phyloP scores from a whole-genome alignment of 1,284 basidiomycete species.

The Coniophora puteana region DNA sequence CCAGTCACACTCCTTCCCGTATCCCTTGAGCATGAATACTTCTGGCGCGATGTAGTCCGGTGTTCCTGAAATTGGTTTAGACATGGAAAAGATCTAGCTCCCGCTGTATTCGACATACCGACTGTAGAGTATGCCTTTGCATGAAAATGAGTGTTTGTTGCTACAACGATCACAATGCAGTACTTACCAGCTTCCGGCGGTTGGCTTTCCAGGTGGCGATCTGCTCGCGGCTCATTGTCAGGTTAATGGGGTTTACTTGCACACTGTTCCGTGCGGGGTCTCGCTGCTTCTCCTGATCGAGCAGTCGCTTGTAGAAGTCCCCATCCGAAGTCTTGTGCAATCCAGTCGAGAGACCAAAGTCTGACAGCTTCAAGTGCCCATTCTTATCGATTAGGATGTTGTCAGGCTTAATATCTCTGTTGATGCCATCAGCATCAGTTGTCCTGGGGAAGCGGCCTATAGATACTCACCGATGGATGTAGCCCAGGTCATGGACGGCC shows the following conservation, averaged over 20 bases:
- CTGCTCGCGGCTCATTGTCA: constrained; percentile 93
- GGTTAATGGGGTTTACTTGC: constrained; percentile 92
- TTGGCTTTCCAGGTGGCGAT: constrained; percentile 99
- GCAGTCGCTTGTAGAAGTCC: constrained; percentile 89
- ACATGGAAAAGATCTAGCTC: too few relatives aligned
- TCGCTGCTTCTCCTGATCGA: constrained; percentile 59
- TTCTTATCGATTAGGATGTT: constrained; percentile 97
- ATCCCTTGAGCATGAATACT: constrained; percentile 96
- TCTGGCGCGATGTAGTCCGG: constrained; percentile 89
- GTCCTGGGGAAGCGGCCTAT: neutral
- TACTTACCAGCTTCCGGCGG: constrained; percentile 83
- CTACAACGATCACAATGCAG: neutral
- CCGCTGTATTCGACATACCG: constrained; percentile 52
- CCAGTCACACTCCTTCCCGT: constrained; percentile 98
- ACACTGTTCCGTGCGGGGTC: constrained; percentile 84
- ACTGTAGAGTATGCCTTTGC: constrained; percentile 93
- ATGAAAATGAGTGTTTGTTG: constrained; percentile 2
- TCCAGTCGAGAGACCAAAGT: constrained; percentile 97
- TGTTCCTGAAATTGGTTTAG: constrained; percentile 28
- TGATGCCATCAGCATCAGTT: constrained; percentile 7
- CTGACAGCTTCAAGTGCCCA: constrained; percentile 96
- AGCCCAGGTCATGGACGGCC: constrained; percentile 97
- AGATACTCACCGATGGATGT: constrained; percentile 84
- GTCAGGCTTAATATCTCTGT: constrained; percentile 97
- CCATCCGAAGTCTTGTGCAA: constrained; percentile 97